These are phyloP conservation scores for Microcyclospora tardicrescens DNA, from an alignment of 2,329 filamentous ascomycete genomes.

Conservation along the genomic window DNA sequence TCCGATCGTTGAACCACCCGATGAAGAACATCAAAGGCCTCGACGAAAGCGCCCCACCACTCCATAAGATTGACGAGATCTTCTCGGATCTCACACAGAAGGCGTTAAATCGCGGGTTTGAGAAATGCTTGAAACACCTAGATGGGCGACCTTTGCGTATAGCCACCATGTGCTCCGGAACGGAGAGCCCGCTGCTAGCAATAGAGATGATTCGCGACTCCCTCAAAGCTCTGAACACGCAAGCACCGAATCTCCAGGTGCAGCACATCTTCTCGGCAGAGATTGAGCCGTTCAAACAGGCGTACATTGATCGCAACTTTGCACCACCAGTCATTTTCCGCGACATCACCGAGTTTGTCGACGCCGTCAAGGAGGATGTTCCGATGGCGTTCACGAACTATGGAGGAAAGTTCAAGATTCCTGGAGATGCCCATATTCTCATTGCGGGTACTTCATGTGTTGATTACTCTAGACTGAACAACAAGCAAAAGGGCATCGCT, in stretches of 20 bases:
- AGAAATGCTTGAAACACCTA: slow-evolving; percentile 24
- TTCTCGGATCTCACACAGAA: slow-evolving; percentile 36
- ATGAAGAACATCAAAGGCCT: slow-evolving; percentile 7
- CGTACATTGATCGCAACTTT: slow-evolving; percentile 36
- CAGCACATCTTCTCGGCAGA: slow-evolving; percentile 35
- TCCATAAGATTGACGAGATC: slow-evolving; percentile 35
- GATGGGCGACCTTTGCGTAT: slow-evolving; percentile 36
- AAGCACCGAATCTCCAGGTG: slow-evolving; percentile 10
- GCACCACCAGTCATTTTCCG: slow-evolving; percentile 29
- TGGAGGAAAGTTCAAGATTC: slow-evolving; percentile 46
- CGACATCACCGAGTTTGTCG: slow-evolving; percentile 30
- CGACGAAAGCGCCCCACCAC: slow-evolving; percentile 30
- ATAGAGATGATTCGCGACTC: slow-evolving; percentile 41
- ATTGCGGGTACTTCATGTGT: slow-evolving; percentile 65
- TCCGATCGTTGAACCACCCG: not conserved
- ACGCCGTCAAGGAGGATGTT: slow-evolving; percentile 9
- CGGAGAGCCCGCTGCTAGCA: slow-evolving; percentile 59
- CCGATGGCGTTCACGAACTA: slow-evolving; percentile 46
- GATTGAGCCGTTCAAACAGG: slow-evolving; percentile 34
- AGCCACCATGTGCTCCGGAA: slow-evolving; percentile 67
- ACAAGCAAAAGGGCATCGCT: slow-evolving; percentile 36
- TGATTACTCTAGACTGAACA: slow-evolving; percentile 59
- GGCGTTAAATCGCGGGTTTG: slow-evolving; percentile 23
- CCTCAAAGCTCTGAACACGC: slow-evolving; percentile 12
- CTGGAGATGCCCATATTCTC: slow-evolving; percentile 48